These are phyloP conservation scores for Phialemoniopsis sp. DNA, from an alignment of 2,329 filamentous ascomycete species.

Conservation along the genomic window DNA sequence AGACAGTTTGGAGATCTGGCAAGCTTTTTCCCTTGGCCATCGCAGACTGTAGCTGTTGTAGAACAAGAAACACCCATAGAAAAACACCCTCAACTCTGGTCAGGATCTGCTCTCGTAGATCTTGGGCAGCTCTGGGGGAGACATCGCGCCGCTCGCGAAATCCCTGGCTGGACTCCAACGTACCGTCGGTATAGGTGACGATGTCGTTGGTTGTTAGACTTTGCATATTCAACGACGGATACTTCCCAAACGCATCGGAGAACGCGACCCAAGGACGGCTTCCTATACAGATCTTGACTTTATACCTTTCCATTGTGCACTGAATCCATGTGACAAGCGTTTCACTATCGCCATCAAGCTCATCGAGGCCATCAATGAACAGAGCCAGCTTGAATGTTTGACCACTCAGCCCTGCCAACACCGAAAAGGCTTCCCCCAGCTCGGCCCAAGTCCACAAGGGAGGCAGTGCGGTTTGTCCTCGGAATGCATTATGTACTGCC, in stretches of 20 bases:
- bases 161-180: too few relatives aligned
- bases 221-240: too few relatives aligned
- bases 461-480: slow-evolving; percentile 1
- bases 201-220: too few relatives aligned
- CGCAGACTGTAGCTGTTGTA: too few relatives aligned
- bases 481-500: slow-evolving; percentile 4
- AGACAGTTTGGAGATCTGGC: too few relatives aligned
- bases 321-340: slow-evolving; percentile 8
- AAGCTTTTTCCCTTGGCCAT: too few relatives aligned
- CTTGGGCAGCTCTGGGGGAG: too few relatives aligned
- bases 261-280: slow-evolving; percentile 18
- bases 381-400: slow-evolving; percentile 6
- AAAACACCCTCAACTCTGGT: too few relatives aligned
- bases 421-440: slow-evolving; percentile 5
- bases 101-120: too few relatives aligned
- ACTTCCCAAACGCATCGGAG: slow-evolving; percentile 9
- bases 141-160: too few relatives aligned
- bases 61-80: too few relatives aligned
- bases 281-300: slow-evolving; percentile 15
- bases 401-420: background rate
- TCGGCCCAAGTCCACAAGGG: slow-evolving; percentile 7
- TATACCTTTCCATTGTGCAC: background rate
- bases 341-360: slow-evolving; percentile 6
- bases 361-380: slow-evolving; percentile 11
- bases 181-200: too few relatives aligned